Evolutionary conservation across 768 basidiomycete genomes (phyloP).

Genomic region (Mycena galericulata): DNA sequence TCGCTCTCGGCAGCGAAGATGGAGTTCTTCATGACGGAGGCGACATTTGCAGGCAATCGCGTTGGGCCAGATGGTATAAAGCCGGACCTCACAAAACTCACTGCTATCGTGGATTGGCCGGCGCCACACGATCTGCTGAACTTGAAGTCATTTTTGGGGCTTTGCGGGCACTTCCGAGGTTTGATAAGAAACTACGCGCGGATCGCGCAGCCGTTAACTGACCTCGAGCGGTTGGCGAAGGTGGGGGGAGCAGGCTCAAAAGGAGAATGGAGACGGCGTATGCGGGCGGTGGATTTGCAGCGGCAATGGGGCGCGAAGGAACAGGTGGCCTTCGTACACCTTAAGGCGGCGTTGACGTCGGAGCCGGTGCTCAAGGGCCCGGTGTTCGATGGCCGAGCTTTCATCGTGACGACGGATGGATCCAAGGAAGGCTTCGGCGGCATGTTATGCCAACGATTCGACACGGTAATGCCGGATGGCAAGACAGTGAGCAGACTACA

Average conservation of each 20-base stretch:
- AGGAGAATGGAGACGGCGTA: no score
- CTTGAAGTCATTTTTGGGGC: slow-evolving; percentile 47
- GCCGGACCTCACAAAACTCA: slow-evolving; percentile 51
- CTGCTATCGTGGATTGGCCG: slow-evolving; percentile 50
- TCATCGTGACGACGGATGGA: no score
- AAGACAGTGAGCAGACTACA: slow-evolving; percentile 26
- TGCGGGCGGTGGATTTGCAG: no score
- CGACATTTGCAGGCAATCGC: slow-evolving; percentile 47
- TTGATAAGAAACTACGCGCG: slow-evolving; percentile 48
- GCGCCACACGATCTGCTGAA: slow-evolving; percentile 42
- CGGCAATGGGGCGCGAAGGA: no score
- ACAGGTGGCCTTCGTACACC: not conserved
- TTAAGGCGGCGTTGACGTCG: not conserved
- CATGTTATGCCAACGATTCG: slow-evolving; percentile 35
- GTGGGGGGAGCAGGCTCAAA: slow-evolving; percentile 26
- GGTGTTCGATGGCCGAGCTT: no score
- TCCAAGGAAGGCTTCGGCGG: not conserved
- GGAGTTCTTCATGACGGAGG: slow-evolving; percentile 49
- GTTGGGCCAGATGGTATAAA: slow-evolving; percentile 47
- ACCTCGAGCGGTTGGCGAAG: slow-evolving; percentile 40
- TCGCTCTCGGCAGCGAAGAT: slow-evolving; percentile 51
- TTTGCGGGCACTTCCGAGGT: slow-evolving; percentile 47
- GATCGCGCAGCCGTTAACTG: slow-evolving; percentile 45
- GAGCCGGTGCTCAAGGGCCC: slow-evolving; percentile 20
- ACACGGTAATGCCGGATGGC: slow-evolving; percentile 24